Percentiles rank a stretch among this genome's conserved stretches.
Conservation (phyloP, 1,139 yeast species). For the Saccharomycopsis crataegensis region DNA sequence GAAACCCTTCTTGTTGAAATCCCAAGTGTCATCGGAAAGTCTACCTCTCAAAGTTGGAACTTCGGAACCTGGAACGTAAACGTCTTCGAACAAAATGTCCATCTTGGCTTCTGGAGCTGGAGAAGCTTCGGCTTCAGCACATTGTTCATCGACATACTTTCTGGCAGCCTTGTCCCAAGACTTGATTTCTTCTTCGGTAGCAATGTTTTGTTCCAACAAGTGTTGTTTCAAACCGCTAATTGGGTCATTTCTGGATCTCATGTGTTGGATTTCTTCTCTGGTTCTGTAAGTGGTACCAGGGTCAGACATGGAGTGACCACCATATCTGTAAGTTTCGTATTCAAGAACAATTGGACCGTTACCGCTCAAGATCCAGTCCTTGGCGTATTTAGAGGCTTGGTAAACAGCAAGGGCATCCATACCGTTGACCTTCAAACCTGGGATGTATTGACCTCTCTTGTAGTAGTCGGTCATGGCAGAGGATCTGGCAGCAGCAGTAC, state of each 20-base stretch:
- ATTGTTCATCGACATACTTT: conserved; percentile 90
- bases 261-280: conserved; percentile 98
- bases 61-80: conserved; percentile 92
- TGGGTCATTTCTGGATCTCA: conserved; percentile 98
- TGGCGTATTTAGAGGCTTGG: conserved; percentile 95
- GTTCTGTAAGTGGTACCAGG: conserved; percentile 99
- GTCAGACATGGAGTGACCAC: conserved; percentile 99
- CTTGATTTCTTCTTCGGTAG: conserved; percentile 92
- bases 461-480: conserved; percentile 95
- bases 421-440: conserved; percentile 97
- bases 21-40: conserved; percentile 90
- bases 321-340: conserved; percentile 97
- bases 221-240: conserved; percentile 91
- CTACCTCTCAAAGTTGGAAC: conserved; percentile 93
- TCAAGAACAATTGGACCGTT: conserved; percentile 95
- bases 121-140: conserved; percentile 86
- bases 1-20: conserved; percentile 67
- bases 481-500: conserved; percentile 94
- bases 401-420: conserved; percentile 95
- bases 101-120: conserved; percentile 95
- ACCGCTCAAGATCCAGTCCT: conserved; percentile 89
- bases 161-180: conserved; percentile 93
- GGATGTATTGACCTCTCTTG: conserved; percentile 99
- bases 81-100: conserved; percentile 93
- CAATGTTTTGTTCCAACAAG: conserved; percentile 72